phyloP scores from a whole-genome alignment of 768 basidiomycete genomes.

The Kwoniella sp. region DNA sequence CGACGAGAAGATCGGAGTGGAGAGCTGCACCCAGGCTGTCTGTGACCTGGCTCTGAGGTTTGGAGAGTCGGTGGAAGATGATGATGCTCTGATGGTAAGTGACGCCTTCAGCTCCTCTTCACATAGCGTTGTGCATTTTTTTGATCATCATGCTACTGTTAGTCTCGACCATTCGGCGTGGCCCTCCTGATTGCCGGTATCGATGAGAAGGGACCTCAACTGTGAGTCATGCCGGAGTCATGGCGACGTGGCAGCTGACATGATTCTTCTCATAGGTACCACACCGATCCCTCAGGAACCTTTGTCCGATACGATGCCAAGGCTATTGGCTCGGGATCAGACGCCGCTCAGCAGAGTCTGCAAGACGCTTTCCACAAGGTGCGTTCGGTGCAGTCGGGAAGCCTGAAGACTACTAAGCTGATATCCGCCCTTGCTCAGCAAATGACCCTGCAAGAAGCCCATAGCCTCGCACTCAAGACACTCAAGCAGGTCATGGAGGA shows the following conservation, averaged over 20 bases:
- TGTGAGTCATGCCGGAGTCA: constrained; percentile 65
- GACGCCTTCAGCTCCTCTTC: neutral
- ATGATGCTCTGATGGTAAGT: constrained; percentile 89
- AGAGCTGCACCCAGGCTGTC: constrained; percentile 95
- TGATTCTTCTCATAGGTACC: constrained; percentile 60
- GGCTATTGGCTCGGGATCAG: constrained; percentile 95
- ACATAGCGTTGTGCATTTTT: neutral
- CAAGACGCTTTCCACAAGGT: constrained; percentile 98
- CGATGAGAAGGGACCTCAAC: constrained; percentile 90
- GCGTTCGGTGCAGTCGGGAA: constrained; percentile 20
- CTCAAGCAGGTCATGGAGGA: constrained; percentile 99
- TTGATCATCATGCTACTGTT: neutral
- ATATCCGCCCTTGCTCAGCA: constrained; percentile 56
- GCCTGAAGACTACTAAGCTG: neutral
- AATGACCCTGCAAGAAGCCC: constrained; percentile 86
- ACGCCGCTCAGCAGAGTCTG: constrained; percentile 92
- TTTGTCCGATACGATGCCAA: constrained; percentile 96
- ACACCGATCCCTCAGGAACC: constrained; percentile 97
- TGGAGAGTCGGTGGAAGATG: constrained; percentile 97
- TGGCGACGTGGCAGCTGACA: too few relatives aligned
- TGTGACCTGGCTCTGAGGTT: constrained; percentile 95
- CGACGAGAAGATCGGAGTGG: constrained; percentile 93
- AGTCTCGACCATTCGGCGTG: constrained; percentile 95
- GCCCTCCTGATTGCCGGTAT: constrained; percentile 95
- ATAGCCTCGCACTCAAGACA: constrained; percentile 76